phyloP scores from a whole-genome alignment of 129 eudicot genomes.

The Escallonia herrerae region DNA sequence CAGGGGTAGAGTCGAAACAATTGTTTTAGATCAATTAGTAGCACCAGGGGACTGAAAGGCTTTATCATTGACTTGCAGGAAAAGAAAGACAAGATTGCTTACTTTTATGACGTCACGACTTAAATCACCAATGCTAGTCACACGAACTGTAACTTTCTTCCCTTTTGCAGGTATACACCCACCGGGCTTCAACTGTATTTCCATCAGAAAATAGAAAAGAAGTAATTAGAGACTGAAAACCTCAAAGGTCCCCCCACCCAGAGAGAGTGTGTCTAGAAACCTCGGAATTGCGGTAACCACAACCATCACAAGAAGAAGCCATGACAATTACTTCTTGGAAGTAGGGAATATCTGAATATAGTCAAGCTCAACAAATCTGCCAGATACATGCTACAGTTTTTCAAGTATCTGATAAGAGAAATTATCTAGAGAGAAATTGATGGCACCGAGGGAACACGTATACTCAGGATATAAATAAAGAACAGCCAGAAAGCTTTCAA shows the following conservation, averaged over 20 bases:
- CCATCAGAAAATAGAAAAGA: background rate
- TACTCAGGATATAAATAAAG: too few species aligned
- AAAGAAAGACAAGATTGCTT: background rate
- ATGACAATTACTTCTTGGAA: slow-evolving; percentile 95
- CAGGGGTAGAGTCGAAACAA: too few species aligned
- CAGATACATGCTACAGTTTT: background rate
- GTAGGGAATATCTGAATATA: slow-evolving; percentile 69
- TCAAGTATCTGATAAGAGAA: too few species aligned
- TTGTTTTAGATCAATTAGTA: too few species aligned
- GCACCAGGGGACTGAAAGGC: too few species aligned
- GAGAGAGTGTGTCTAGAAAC: slow-evolving; percentile 26
- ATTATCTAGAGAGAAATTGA: too few species aligned
- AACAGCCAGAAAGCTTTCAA: too few species aligned
- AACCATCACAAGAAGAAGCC: slow-evolving; percentile 89
- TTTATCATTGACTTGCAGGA: too few species aligned
- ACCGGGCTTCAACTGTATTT: slow-evolving; percentile 72
- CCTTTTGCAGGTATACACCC: slow-evolving; percentile 76
- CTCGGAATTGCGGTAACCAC: slow-evolving; percentile 94
- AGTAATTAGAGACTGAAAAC: background rate
- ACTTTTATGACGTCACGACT: slow-evolving; percentile 90
- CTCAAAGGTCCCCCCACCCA: background rate
- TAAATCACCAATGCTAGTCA: slow-evolving; percentile 54
- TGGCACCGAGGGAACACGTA: too few species aligned
- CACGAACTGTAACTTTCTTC: slow-evolving; percentile 51
- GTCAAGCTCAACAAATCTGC: slow-evolving; percentile 54